Base-by-base conservation (phyloP, 345 rosid genomes). In the Arabis alpina region DNA sequence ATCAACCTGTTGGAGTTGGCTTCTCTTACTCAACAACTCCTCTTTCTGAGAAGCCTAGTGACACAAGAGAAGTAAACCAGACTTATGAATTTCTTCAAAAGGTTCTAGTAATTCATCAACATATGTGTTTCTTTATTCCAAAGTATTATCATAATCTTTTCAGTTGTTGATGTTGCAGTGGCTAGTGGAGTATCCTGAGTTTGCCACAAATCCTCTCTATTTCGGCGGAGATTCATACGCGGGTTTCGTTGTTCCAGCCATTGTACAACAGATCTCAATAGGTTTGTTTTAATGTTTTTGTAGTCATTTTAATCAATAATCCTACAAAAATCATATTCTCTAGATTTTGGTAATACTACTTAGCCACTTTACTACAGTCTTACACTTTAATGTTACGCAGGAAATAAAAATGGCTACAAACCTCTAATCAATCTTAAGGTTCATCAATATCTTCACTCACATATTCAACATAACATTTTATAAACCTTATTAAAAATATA, bases 1-100 rank as follows among this genome's bases (percentile, higher is more conserved):
- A 70, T 51, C 74, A 70, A 37, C 95, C 97, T 3, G 87, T 82
- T 5, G 89, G 88, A 23, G 80, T 86, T 36, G 97, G 94, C 16
- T 90, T 83, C 81, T 88, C 97, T 8, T 90, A 81, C 54, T 68
- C 90, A 39, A 74, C 49, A 69, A 72, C 61, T 52, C 30, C 41
- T 5, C 28, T 25, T 47, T 77, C 81, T 47, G 52, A 77, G 37
- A 68, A 15, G 23, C 48, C 82, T 10, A 74, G 88, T 44, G 92
- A 90, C 47, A 73, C 64, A 50, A 27, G 56, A 36, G 73, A 57
- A 13, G 39, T 87, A 73, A 76, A 74, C 51, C 44, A 60, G 13
- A 51, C 67, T 4, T 60, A 70, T 41, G 67, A 50, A 52, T 70
- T 70, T 50, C 67, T 60, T 39, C 67, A 30, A 45, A 61, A 45